Base-by-base conservation (phyloP, 1,284 basidiomycete genomes). In the Dichomitus squalens region DNA sequence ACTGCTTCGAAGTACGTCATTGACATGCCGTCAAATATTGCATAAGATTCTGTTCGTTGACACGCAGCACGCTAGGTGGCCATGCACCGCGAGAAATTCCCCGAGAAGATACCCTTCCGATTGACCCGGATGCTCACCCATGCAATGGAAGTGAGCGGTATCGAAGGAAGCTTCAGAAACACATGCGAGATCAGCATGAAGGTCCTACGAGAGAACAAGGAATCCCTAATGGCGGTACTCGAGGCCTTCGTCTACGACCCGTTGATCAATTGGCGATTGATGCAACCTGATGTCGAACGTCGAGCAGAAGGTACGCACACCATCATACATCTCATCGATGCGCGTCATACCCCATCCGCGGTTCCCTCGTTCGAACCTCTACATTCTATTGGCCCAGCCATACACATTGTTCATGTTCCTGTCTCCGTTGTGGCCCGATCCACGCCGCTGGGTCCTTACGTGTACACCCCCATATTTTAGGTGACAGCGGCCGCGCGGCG, bases 111-210 rank as follows among this genome's bases (percentile, higher is more conserved):
- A 53, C 97, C 97, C 0, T 99, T 99, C 88, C 86, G 97, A 47
- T 81, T 99, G 63, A 99, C 97, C 11, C 83, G 97, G 64, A 99
- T 99, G 97, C 82, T 99, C 57, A 97, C 95, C 29, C 95, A 98
- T 72, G 97, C 97, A 2, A 99, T 99, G 97, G 97, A 99, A 83
- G 93, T 95, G 63, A 95, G 94, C 73, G 97, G 97, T 18, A 96
- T 99, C 66, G 94, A 98, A 70, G 97, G 97, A 36, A 97, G 95
- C 67, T 99, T 96, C 84, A 87, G 93, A 68, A 90, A 91, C 66
- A 96, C 94, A 9, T 97, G 95, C 77, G 96, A 98, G 72, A 96
- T 96, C 66, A 95, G 95, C 36, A 99, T 99, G 97, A 84, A 87
- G 59, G 97, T 99, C 6, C 76, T 99, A 59, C 88, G 97, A 33